Percentiles rank a stretch among this genome's conserved stretches.
These are phyloP conservation scores for Barnettozyma californica DNA, from an alignment of 805 yeast genomes.

Conservation along the genomic window DNA sequence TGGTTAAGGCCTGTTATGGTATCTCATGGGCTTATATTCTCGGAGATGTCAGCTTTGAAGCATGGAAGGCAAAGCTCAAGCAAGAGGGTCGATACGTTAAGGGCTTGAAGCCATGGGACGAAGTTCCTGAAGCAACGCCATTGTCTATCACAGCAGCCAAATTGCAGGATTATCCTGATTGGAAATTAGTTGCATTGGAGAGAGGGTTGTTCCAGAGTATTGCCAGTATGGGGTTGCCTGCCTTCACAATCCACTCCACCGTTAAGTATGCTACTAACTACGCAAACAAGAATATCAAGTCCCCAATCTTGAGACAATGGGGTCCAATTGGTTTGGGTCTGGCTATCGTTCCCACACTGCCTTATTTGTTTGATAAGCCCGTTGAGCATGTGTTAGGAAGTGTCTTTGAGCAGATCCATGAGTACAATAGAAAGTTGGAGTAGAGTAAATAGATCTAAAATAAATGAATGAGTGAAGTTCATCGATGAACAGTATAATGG, in stretches of 20 bases:
- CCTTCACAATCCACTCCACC: conserved; percentile 73
- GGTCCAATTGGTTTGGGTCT: conserved; percentile 81
- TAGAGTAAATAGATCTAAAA: too few species aligned
- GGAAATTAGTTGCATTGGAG: conserved; percentile 59
- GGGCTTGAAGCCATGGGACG: conserved; percentile 66
- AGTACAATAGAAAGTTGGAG: conserved; percentile 13
- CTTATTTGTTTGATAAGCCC: conserved; percentile 78
- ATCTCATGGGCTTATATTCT: conserved; percentile 70
- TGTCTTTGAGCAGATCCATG: conserved; percentile 36
- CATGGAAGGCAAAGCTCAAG: conserved; percentile 66
- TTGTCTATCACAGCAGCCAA: conserved; percentile 28
- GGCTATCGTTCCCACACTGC: conserved; percentile 70
- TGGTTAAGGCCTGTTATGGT: conserved; percentile 66
- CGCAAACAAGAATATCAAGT: conserved; percentile 48
- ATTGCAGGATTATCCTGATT: conserved; percentile 35
- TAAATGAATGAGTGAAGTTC: neutral
- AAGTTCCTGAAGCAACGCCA: conserved; percentile 33
- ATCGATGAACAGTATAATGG: too few species aligned
- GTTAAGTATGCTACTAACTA: conserved; percentile 64
- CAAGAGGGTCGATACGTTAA: conserved; percentile 58
- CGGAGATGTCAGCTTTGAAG: conserved; percentile 69
- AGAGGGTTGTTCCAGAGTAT: conserved; percentile 77
- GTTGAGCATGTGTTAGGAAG: conserved; percentile 65
- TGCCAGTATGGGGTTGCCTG: conserved; percentile 85
- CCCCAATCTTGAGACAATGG: conserved; percentile 45